A percentile compares a stretch with the other conserved stretches of the same genome.
Evolutionary conservation across 2,329 filamentous ascomycete species (phyloP).

Genomic region (Alternaria ventricosa): DNA sequence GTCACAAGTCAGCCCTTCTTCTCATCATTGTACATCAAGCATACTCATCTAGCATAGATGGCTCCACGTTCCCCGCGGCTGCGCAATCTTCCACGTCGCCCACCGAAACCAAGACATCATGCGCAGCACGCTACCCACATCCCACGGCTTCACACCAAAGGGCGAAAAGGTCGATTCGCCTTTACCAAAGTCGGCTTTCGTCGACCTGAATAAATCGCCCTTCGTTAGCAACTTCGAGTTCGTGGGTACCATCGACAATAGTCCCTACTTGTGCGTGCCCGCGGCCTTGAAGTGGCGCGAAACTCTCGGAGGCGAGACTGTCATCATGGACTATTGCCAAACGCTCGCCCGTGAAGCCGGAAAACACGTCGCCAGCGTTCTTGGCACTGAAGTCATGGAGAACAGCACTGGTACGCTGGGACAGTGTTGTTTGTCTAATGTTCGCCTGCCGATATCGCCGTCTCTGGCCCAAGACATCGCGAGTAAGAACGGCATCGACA

Average conservation of each 20-base stretch:
- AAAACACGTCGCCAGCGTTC: constrained; percentile 62
- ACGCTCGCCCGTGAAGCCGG: constrained; percentile 70
- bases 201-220: constrained; percentile 55
- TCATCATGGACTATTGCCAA: constrained; percentile 69
- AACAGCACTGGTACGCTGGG: constrained; percentile 68
- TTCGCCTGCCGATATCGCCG: constrained; percentile 70
- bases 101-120: constrained; percentile 77
- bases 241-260: constrained; percentile 75
- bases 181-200: constrained; percentile 40
- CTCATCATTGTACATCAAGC: not conserved
- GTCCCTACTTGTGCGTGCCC: constrained; percentile 74
- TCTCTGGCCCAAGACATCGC: constrained; percentile 35
- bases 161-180: constrained; percentile 41
- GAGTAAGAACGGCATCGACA: constrained; percentile 20
- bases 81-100: constrained; percentile 82
- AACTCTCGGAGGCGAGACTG: constrained; percentile 75
- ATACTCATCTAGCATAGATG: constrained; percentile 59
- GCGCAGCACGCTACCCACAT: constrained; percentile 77
- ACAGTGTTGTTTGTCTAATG: constrained; percentile 73
- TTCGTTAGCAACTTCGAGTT: constrained; percentile 79
- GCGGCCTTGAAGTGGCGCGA: constrained; percentile 75
- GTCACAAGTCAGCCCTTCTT: constrained; percentile 45
- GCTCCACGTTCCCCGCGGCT: constrained; percentile 81
- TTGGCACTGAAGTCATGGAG: constrained; percentile 76
- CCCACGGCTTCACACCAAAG: constrained; percentile 72